Conservation (phyloP, 306 rosid genomes). For the Dalbergia oliveri region DNA sequence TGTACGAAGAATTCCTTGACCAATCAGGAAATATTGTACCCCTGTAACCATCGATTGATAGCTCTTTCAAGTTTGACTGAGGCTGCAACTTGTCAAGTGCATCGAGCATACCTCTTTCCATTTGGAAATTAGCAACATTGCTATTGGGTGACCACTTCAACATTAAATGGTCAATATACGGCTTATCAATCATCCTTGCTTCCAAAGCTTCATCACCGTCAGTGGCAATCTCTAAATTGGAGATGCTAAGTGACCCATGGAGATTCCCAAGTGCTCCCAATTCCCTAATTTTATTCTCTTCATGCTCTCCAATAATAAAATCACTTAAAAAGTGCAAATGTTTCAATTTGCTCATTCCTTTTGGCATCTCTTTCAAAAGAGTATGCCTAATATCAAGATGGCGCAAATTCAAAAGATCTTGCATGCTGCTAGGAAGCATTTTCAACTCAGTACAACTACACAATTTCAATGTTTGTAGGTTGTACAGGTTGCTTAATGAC, state of each 20-base stretch:
- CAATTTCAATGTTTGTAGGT: background rate
- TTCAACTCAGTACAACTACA: background rate
- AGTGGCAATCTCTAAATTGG: background rate
- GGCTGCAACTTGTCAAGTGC: background rate
- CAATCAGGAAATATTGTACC: background rate
- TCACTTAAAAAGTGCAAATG: background rate
- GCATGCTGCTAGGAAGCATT: background rate
- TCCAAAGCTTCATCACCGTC: background rate
- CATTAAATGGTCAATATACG: background rate
- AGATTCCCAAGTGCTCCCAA: background rate
- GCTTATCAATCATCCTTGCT: background rate
- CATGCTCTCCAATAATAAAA: background rate
- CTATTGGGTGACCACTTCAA: background rate
- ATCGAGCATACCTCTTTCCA: background rate
- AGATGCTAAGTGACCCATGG: background rate
- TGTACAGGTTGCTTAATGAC: background rate
- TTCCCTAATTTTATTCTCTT: background rate
- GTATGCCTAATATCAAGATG: background rate
- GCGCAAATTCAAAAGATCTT: background rate
- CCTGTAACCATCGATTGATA: background rate
- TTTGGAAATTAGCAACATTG: background rate
- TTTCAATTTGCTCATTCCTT: too few relatives aligned
- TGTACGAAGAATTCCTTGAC: background rate
- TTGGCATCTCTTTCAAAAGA: too few relatives aligned
- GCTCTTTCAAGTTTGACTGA: background rate